These are phyloP conservation scores for Penicillium sp. DNA, from an alignment of 2,329 filamentous ascomycete species.

Conservation along the genomic window DNA sequence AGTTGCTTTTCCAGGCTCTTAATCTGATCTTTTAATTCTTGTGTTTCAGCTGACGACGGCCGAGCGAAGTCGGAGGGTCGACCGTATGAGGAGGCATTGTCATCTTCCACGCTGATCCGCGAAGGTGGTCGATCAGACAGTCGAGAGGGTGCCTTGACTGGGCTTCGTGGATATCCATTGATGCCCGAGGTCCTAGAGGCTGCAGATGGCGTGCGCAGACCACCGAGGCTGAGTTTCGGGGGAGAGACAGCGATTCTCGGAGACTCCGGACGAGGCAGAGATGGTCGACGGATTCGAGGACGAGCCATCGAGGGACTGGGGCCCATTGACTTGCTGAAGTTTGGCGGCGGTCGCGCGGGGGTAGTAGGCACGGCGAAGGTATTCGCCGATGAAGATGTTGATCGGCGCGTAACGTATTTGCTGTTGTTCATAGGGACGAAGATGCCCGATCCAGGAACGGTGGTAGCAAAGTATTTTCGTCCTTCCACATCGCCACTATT, in stretches of 20 bases:
- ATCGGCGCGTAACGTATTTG: constrained; percentile 61
- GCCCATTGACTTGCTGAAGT: constrained; percentile 88
- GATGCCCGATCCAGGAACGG: constrained; percentile 80
- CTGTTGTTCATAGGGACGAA: constrained; percentile 88
- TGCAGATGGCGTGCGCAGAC: constrained; percentile 61
- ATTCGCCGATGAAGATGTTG: constrained; percentile 43
- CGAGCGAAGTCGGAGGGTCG: constrained; percentile 38
- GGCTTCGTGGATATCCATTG: constrained; percentile 52
- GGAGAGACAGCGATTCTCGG: constrained; percentile 62
- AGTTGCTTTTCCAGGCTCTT: constrained; percentile 73
- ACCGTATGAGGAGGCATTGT: constrained; percentile 35
- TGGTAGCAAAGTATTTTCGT: constrained; percentile 77
- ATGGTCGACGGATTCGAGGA: constrained; percentile 67
- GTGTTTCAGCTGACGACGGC: constrained; percentile 34
- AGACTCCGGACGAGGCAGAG: constrained; percentile 85
- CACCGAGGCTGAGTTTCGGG: constrained; percentile 57
- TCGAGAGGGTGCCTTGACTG: constrained; percentile 44
- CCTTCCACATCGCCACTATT: constrained; percentile 96
- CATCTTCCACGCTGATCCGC: constrained; percentile 45
- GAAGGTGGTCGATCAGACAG: constrained; percentile 46
- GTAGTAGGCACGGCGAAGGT: constrained; percentile 66
- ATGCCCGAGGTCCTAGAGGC: constrained; percentile 33
- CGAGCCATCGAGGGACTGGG: constrained; percentile 72
- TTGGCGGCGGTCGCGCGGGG: constrained; percentile 68
- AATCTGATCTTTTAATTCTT: constrained; percentile 68